Conservation (phyloP, 1,284 basidiomycete species). For the Omphalotus olearius region DNA sequence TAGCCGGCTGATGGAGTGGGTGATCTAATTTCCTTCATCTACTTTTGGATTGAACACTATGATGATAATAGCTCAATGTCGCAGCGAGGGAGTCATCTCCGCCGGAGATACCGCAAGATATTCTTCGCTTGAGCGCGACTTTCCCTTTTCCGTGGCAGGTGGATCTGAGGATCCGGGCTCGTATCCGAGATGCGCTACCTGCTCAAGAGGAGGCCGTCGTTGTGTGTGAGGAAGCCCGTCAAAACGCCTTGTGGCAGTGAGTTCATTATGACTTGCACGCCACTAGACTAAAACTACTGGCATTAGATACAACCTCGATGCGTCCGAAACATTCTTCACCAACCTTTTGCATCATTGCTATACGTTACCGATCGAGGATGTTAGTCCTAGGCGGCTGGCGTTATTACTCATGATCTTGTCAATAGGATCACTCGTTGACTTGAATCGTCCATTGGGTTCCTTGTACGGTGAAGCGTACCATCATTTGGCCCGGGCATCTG, state of each 20-base stretch:
- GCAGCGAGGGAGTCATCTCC: constrained; percentile 16
- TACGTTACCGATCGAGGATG: constrained; percentile 44
- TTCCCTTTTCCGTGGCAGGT: constrained; percentile 63
- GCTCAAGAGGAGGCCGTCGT: constrained; percentile 48
- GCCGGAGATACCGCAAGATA: constrained; percentile 45
- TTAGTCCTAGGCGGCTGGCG: constrained; percentile 58
- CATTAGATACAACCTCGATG: constrained; percentile 58
- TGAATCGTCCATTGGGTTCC: constrained; percentile 46
- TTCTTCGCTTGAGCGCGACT: constrained; percentile 53
- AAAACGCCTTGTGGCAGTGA: constrained; percentile 68
- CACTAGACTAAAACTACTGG: constrained; percentile 13
- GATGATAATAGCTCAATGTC: neutral
- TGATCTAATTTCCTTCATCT: no score
- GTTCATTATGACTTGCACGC: constrained; percentile 24
- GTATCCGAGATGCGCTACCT: constrained; percentile 57
- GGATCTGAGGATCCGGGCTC: constrained; percentile 51
- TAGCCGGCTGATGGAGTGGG: no score
- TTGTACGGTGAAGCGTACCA: constrained; percentile 63
- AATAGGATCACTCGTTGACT: constrained; percentile 63
- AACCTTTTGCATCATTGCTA: constrained; percentile 66
- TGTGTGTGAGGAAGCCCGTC: constrained; percentile 55
- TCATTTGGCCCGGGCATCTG: constrained; percentile 59
- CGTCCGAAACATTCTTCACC: constrained; percentile 60
- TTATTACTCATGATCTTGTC: constrained; percentile 65
- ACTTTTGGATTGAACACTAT: no score